Evolutionary conservation across 75 land plant genomes (phyloP), one percentile per base, ranked within the genome.

Genomic region (Sequoiadendron giganteum): DNA sequence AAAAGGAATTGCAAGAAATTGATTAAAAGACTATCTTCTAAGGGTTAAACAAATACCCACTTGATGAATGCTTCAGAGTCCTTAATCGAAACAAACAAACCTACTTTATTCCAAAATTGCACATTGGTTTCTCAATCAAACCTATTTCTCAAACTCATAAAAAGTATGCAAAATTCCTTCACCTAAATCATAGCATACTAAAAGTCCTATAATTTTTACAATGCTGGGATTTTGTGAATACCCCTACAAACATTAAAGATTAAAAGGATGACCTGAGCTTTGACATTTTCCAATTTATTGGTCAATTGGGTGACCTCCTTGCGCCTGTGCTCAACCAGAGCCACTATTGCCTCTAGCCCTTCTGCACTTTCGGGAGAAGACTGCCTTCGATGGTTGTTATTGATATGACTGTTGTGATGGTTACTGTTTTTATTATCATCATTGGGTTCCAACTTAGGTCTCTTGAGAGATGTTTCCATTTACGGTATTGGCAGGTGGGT

Each of bases 251-350:
- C 11, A 75, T 34, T 34, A 75, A 34, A 75, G 77, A 34, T n/a
- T 49, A 49, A 77, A 85, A 79, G 25, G 15, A 19, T 39, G 80
- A 93, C 95, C 93, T 92, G 87, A 56, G 88, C 36, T 32, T 85
- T 48, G 85, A 88, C 89, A 61, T 91, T 84, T 86, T 89, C 3
- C 32, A 89, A 18, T 86, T 90, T 90, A 14, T 87, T 47, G 11
- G 86, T 87, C n/a, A 90, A 88, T 83, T 89, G 88, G 19, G 89
- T 80, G 30, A 92, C 94, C 90, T 95, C 95, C 56, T 90, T 91
- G n/a, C 88, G 48, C 21, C 94, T 88, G 75, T 95, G 93, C n/a
- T 93, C 93, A 83, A 95, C 61, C 58, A 94, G 86, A 43, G 93
- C 92, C 3, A 88, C 56, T 14, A 95, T 58, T 0, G 94, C 93